phyloP scores from a whole-genome alignment of 805 yeast genomes.

The Kuraishia capsulata region DNA sequence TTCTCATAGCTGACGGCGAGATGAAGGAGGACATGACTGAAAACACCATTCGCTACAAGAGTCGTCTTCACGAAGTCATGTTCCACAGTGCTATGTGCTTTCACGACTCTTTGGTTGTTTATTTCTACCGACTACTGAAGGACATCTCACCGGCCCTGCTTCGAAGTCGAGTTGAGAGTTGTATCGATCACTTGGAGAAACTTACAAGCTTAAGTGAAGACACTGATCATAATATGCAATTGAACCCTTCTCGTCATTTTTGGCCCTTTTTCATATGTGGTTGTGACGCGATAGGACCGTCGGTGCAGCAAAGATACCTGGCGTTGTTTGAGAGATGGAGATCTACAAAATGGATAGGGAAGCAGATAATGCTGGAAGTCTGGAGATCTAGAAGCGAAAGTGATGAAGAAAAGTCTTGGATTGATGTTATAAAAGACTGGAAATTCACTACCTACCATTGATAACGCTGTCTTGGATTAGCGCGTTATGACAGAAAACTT shows the following conservation, averaged over 20 bases:
- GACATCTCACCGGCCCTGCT: constrained; percentile 24
- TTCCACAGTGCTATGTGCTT: constrained; percentile 28
- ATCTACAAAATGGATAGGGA: constrained; percentile 43
- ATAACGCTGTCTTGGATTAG: too few species aligned
- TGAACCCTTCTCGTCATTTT: constrained; percentile 23
- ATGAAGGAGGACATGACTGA: constrained; percentile 1
- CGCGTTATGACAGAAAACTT: too few species aligned
- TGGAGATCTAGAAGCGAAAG: constrained; percentile 34
- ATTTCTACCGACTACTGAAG: constrained; percentile 36
- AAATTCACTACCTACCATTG: constrained; percentile 25
- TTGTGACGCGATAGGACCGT: constrained; percentile 24
- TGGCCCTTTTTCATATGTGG: constrained; percentile 41
- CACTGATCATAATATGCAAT: background rate
- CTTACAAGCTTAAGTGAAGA: constrained; percentile 9
- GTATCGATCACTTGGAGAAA: constrained; percentile 26
- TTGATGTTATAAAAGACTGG: constrained; percentile 49
- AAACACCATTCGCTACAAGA: constrained; percentile 20
- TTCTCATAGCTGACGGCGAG: constrained; percentile 17
- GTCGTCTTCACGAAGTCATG: constrained; percentile 30
- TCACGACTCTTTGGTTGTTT: constrained; percentile 33
- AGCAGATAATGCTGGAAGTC: constrained; percentile 42
- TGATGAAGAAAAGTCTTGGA: constrained; percentile 30
- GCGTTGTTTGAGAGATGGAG: constrained; percentile 22
- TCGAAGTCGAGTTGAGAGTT: constrained; percentile 24
- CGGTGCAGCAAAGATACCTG: constrained; percentile 23